Percentiles rank a stretch among this genome's conserved stretches.
Conservation (phyloP, 805 yeast species). For the Wickerhamiella hasegawae region DNA sequence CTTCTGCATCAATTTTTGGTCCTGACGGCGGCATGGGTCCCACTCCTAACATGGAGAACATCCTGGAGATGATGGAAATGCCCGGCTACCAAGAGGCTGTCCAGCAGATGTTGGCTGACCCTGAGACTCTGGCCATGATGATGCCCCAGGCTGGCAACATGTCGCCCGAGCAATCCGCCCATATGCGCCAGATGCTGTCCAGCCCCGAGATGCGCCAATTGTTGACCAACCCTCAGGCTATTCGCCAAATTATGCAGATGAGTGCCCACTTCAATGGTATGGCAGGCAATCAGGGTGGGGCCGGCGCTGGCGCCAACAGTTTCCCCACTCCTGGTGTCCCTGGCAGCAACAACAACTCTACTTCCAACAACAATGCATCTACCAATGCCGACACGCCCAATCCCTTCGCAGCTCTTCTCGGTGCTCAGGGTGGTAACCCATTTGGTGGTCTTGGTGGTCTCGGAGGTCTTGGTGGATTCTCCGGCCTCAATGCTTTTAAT, state of each 20-base stretch:
- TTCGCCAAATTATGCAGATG: constrained; percentile 70
- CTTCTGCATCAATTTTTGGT: constrained; percentile 77
- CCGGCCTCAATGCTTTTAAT: neutral
- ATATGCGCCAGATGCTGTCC: constrained; percentile 71
- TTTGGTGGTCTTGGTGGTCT: constrained; percentile 8
- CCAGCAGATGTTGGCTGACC: constrained; percentile 31
- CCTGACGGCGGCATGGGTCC: constrained; percentile 86
- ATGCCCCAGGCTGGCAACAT: constrained; percentile 74
- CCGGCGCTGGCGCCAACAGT: constrained; percentile 8
- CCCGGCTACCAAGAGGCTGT: constrained; percentile 73
- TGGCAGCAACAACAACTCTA: constrained; percentile 15
- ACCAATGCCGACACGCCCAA: too few species aligned
- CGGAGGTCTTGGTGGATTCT: constrained; percentile 24
- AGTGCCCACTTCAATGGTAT: constrained; percentile 30
- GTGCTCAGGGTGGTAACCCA: constrained; percentile 16
- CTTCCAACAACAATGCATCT: constrained; percentile 17
- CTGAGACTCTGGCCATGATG: constrained; percentile 62
- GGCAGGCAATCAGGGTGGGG: constrained; percentile 29
- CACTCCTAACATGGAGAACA: constrained; percentile 60
- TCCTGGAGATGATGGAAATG: constrained; percentile 57
- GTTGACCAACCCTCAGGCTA: constrained; percentile 68
- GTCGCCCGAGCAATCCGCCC: constrained; percentile 62
- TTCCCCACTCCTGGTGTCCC: constrained; percentile 22
- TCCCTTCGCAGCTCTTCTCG: too few species aligned
- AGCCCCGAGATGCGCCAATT: constrained; percentile 68